These are phyloP conservation scores for Trichoderma koningii DNA, from an alignment of 2,329 filamentous ascomycete genomes.

Conservation along the genomic window DNA sequence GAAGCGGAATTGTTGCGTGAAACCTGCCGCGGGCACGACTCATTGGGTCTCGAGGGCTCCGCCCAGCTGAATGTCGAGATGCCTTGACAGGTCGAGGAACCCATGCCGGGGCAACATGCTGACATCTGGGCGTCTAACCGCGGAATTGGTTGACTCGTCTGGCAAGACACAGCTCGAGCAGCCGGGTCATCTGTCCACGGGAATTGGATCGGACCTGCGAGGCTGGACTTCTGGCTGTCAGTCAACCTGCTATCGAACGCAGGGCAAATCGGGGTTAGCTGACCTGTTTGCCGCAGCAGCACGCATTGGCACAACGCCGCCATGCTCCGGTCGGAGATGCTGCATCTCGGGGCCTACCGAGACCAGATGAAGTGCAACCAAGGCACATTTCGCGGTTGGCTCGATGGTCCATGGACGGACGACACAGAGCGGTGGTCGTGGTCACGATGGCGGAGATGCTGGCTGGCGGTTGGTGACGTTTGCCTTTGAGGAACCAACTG, in stretches of 20 bases:
- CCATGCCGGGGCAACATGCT: neutral
- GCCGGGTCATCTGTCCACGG: conserved; percentile 14
- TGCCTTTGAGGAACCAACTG: neutral
- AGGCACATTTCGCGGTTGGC: neutral
- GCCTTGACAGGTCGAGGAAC: conserved; percentile 3
- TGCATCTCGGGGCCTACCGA: neutral
- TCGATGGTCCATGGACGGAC: neutral
- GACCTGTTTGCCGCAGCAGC: neutral
- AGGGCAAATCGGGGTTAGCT: conserved; percentile 6
- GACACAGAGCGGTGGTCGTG: too few relatives aligned
- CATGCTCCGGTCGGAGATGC: neutral
- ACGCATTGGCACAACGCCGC: neutral
- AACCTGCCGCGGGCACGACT: conserved; percentile 2
- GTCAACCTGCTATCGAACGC: neutral
- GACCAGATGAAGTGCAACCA: neutral
- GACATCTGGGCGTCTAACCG: neutral
- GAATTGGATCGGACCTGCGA: conserved; percentile 15
- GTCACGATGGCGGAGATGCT: neutral
- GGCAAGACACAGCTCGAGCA: conserved; percentile 11
- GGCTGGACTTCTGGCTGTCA: neutral
- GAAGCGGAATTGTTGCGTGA: conserved; percentile 12
- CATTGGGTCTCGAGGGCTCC: conserved; percentile 4
- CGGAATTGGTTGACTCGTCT: conserved; percentile 7
- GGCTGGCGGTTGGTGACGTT: neutral
- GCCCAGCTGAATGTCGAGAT: conserved; percentile 7